A percentile compares a stretch with the other conserved stretches of the same genome.
phyloP scores from a whole-genome alignment of 495 filamentous ascomycete species.

The Aspergillus biplanus region DNA sequence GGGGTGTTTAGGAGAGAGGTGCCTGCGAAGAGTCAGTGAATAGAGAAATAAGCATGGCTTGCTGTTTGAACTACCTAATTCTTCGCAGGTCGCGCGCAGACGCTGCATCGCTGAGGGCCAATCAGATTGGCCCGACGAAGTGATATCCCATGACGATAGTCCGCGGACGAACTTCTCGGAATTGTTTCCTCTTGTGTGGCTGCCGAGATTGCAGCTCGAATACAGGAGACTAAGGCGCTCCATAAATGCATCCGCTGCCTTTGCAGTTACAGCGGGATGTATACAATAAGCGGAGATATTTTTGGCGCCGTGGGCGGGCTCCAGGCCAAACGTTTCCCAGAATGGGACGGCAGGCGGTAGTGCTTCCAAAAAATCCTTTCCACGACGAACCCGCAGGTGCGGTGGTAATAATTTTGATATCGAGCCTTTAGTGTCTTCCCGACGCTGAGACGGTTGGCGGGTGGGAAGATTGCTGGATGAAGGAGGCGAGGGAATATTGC shows the following conservation, averaged over 20 bases:
- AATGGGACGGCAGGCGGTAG: constrained; percentile 80
- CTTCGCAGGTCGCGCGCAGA: constrained; percentile 44
- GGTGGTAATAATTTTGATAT: constrained; percentile 56
- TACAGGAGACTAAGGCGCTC: constrained; percentile 74
- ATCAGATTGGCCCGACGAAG: constrained; percentile 28
- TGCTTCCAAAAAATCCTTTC: constrained; percentile 73
- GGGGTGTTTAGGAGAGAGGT: constrained; percentile 47
- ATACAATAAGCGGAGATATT: constrained; percentile 80
- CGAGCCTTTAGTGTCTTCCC: constrained; percentile 32
- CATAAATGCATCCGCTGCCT: constrained; percentile 69
- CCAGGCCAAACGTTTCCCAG: constrained; percentile 89
- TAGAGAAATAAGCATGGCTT: constrained; percentile 11
- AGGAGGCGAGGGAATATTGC: constrained; percentile 25
- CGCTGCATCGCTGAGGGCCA: constrained; percentile 43
- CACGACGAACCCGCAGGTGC: constrained; percentile 76
- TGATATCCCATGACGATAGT: constrained; percentile 56
- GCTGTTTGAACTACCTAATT: constrained; percentile 40
- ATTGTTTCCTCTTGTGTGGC: constrained; percentile 60
- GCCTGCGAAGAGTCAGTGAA: constrained; percentile 36
- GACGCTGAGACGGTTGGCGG: constrained; percentile 32
- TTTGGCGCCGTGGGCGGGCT: constrained; percentile 76
- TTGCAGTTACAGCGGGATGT: constrained; percentile 63
- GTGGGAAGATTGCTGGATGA: constrained; percentile 16
- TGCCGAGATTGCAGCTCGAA: constrained; percentile 77
- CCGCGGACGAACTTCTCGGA: constrained; percentile 59